Conservation (phyloP, 2,329 filamentous ascomycete genomes). For the Fusarium sp. region DNA sequence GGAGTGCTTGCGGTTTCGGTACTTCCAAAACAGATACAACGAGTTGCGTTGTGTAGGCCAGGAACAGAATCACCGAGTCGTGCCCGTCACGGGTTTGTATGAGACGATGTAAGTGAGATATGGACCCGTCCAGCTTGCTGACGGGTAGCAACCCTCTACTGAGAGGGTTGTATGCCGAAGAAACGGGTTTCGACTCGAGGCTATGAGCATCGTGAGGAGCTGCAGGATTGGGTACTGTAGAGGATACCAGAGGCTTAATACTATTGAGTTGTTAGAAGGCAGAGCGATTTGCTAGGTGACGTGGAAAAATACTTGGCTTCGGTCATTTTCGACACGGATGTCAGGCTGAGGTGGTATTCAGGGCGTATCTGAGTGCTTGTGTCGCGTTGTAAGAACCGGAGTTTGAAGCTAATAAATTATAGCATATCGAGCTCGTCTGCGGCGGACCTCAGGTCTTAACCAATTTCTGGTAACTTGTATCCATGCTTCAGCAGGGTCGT, state of each 20-base stretch:
- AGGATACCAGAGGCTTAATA: not conserved
- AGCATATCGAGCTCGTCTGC: no score
- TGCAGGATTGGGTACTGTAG: not conserved
- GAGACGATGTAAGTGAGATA: constrained; percentile 10
- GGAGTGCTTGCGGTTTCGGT: not conserved
- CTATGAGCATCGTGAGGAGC: not conserved
- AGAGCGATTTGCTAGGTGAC: not conserved
- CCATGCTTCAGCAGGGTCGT: no score
- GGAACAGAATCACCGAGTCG: constrained; percentile 9
- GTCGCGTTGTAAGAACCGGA: no score
- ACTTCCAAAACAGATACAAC: not conserved
- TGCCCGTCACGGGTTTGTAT: constrained; percentile 17
- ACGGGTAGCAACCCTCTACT: not conserved
- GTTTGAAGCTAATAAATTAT: no score
- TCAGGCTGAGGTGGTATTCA: no score
- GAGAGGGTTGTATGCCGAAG: not conserved
- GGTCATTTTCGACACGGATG: not conserved
- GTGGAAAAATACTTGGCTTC: not conserved
- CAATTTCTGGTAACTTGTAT: no score
- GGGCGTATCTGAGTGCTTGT: no score
- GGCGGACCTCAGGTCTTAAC: no score
- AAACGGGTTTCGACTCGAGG: not conserved
- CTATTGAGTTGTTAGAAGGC: not conserved
- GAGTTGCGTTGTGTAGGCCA: constrained; percentile 10
- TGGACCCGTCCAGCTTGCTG: constrained; percentile 11